A percentile compares a stretch with the other conserved stretches of the same genome.
phyloP scores from a whole-genome alignment of 805 yeast species.

The Monosporozyma yasuniensis region DNA sequence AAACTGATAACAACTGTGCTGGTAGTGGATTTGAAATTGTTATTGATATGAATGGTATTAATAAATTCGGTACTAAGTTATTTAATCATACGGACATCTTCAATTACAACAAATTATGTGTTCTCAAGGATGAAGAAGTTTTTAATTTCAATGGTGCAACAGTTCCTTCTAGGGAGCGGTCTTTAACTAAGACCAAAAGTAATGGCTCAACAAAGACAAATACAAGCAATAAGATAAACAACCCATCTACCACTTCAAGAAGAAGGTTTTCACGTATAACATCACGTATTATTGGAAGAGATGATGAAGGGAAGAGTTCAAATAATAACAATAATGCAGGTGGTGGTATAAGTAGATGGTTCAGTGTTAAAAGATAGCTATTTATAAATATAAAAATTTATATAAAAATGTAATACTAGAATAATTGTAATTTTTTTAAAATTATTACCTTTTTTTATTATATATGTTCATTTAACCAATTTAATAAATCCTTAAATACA shows the following conservation, averaged over 20 bases:
- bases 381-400: background rate
- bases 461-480: conserved; percentile 29
- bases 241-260: background rate
- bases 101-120: background rate
- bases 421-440: background rate
- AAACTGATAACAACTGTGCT: background rate
- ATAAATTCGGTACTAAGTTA: background rate
- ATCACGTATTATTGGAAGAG: conserved; percentile 1
- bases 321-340: background rate
- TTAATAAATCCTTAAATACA: conserved; percentile 32
- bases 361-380: background rate
- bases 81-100: background rate
- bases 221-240: too few species aligned
- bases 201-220: background rate
- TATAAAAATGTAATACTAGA: background rate
- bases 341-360: conserved; percentile 1
- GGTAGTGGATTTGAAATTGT: background rate
- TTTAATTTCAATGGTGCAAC: background rate
- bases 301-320: background rate
- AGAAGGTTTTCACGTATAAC: conserved; percentile 1
- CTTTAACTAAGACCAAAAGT: background rate
- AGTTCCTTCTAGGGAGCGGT: background rate
- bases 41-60: background rate
- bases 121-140: background rate
- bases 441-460: background rate